These are phyloP conservation scores for Dendrobium huoshanense DNA, from an alignment of 106 monocot species.

Conservation along the genomic window DNA sequence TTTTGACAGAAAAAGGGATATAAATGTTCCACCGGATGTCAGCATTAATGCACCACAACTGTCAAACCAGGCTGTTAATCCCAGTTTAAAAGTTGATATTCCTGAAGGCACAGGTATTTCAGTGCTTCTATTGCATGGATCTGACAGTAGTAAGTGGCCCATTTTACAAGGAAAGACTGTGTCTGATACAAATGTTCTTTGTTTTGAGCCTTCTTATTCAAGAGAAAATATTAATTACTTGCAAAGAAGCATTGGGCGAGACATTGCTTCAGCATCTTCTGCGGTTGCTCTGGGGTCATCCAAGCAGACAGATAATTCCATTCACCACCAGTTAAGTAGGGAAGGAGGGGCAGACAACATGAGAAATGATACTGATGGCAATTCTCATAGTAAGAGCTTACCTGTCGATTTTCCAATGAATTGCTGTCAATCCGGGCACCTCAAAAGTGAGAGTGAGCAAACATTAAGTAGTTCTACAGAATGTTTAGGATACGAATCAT, in stretches of 20 bases:
- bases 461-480: conserved; percentile 10
- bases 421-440: conserved; percentile 12
- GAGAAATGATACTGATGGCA: conserved; percentile 17
- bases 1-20: conserved; percentile 6
- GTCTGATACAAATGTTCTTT: conserved; percentile 34
- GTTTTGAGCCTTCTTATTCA: conserved; percentile 50
- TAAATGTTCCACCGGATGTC: not conserved
- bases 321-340: conserved; percentile 32
- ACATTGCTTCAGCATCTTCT: conserved; percentile 46
- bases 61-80: conserved; percentile 14
- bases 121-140: conserved; percentile 25
- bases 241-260: conserved; percentile 33
- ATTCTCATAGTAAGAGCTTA: conserved; percentile 3
- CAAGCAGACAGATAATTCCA: conserved; percentile 21
- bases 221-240: conserved; percentile 38
- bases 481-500: conserved; percentile 4
- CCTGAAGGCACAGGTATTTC: conserved; percentile 59
- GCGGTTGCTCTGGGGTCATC: conserved; percentile 56
- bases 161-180: conserved; percentile 49
- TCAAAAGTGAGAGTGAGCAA: conserved; percentile 20
- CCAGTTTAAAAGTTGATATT: conserved; percentile 31
- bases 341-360: conserved; percentile 19
- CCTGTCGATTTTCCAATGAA: conserved; percentile 21
- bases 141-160: conserved; percentile 59
- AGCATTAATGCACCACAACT: conserved; percentile 7